These are phyloP conservation scores for Colletotrichum simmondsii DNA, from an alignment of 2,329 filamentous ascomycete genomes.

Conservation along the genomic window DNA sequence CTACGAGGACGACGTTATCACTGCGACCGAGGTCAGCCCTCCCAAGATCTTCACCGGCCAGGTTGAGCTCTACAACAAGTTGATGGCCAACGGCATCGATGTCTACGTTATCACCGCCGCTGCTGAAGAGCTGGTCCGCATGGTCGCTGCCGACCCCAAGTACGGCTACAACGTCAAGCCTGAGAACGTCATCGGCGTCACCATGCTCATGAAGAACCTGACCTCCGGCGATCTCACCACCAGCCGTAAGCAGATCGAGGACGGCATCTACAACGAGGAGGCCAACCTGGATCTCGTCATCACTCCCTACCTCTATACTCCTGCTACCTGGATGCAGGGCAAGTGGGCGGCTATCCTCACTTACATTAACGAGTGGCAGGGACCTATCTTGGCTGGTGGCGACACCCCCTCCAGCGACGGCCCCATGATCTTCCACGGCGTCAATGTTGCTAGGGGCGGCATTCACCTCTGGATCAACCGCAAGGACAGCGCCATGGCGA, in stretches of 20 bases:
- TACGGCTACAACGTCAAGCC: slow-evolving; percentile 58
- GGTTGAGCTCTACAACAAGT: slow-evolving; percentile 54
- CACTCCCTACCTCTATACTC: slow-evolving; percentile 54
- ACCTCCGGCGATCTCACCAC: slow-evolving; percentile 45
- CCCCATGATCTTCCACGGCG: slow-evolving; percentile 57
- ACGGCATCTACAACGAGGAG: slow-evolving; percentile 46
- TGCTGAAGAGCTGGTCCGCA: slow-evolving; percentile 56
- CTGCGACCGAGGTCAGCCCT: slow-evolving; percentile 42
- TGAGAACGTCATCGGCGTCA: slow-evolving; percentile 56
- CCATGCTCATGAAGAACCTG: slow-evolving; percentile 47
- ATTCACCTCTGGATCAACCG: slow-evolving; percentile 55
- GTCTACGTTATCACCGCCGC: slow-evolving; percentile 55
- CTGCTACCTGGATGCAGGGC: slow-evolving; percentile 55
- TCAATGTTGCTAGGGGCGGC: slow-evolving; percentile 52
- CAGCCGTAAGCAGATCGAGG: slow-evolving; percentile 51
- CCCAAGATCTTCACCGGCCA: slow-evolving; percentile 53
- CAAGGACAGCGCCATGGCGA: slow-evolving; percentile 45
- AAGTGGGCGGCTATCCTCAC: slow-evolving; percentile 56
- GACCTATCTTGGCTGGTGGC: slow-evolving; percentile 53
- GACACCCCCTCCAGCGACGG: slow-evolving; percentile 56
- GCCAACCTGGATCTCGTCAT: slow-evolving; percentile 52
- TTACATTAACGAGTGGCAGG: slow-evolving; percentile 56
- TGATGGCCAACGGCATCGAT: slow-evolving; percentile 54
- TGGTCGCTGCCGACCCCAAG: slow-evolving; percentile 55
- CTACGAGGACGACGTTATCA: slow-evolving; percentile 46